These are phyloP conservation scores for Sporisorium iseilematis-ciliati DNA, from an alignment of 1,284 basidiomycete species.

Conservation along the genomic window DNA sequence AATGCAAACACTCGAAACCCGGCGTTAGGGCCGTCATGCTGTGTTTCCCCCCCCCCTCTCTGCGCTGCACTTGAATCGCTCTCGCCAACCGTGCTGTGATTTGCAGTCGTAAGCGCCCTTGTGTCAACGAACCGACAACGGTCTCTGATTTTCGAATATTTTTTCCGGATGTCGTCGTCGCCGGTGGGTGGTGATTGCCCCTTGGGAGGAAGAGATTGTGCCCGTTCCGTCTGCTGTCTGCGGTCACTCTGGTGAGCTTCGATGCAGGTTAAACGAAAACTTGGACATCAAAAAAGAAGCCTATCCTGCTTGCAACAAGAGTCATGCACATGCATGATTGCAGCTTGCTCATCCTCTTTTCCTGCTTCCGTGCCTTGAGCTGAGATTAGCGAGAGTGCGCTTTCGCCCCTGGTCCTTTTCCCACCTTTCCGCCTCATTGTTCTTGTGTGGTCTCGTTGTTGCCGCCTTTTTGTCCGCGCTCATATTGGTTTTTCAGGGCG, in stretches of 20 bases:
- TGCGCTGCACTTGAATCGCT: not conserved
- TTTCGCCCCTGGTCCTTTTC: not conserved
- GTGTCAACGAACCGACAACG: no score
- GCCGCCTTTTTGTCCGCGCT: not conserved
- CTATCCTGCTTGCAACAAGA: not conserved
- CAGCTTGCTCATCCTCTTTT: not conserved
- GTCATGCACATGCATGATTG: conserved; percentile 1
- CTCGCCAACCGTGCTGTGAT: not conserved
- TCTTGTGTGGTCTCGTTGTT: not conserved
- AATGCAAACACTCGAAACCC: no score
- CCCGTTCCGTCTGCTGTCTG: no score
- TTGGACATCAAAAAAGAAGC: not conserved
- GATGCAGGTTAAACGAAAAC: not conserved
- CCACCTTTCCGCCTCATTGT: conserved; percentile 1
- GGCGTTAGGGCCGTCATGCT: no score
- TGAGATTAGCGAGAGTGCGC: no score
- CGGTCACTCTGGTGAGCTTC: not conserved
- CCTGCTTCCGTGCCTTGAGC: not conserved
- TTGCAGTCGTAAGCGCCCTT: not conserved
- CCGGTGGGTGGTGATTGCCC: no score
- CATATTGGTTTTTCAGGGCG: not conserved
- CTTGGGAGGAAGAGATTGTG: no score
- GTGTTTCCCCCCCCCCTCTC: not conserved
- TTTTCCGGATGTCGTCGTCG: no score
- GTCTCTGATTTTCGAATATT: no score